Conservation (phyloP, 768 basidiomycete genomes). For the Macrocybe gigantea region DNA sequence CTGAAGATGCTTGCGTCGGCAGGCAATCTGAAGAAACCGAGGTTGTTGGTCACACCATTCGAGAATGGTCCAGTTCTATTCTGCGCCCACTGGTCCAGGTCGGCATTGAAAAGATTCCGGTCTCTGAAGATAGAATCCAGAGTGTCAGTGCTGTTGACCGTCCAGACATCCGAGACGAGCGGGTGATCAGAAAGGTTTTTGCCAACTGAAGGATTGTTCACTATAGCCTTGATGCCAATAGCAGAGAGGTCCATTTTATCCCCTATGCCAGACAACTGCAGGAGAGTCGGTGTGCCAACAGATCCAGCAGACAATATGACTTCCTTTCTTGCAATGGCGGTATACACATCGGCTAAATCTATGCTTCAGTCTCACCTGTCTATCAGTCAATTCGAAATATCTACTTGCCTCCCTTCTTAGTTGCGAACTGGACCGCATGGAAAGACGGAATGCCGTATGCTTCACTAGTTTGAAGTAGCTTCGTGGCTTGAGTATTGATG, state of each 20-base stretch:
- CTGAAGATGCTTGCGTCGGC: slow-evolving; percentile 17
- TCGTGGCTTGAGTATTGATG: slow-evolving; percentile 24
- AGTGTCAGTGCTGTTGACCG: slow-evolving; percentile 17
- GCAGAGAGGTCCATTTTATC: slow-evolving; percentile 22
- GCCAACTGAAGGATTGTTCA: slow-evolving; percentile 37
- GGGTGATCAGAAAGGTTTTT: slow-evolving; percentile 41
- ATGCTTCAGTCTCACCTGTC: background rate
- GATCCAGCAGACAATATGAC: slow-evolving; percentile 14
- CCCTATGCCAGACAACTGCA: slow-evolving; percentile 29
- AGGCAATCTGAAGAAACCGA: slow-evolving; percentile 25
- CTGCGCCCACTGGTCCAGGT: slow-evolving; percentile 19
- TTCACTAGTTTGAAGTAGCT: slow-evolving; percentile 15
- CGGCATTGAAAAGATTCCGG: slow-evolving; percentile 7
- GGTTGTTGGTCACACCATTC: slow-evolving; percentile 19
- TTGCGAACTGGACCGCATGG: slow-evolving; percentile 13
- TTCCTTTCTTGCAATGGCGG: slow-evolving; percentile 9
- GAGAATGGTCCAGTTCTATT: slow-evolving; percentile 22
- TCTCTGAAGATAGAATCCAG: slow-evolving; percentile 18
- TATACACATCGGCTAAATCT: background rate
- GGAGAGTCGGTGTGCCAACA: slow-evolving; percentile 12
- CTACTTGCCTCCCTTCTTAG: background rate
- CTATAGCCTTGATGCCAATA: slow-evolving; percentile 30
- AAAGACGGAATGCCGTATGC: slow-evolving; percentile 10
- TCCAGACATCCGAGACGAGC: slow-evolving; percentile 18
- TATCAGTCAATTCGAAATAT: background rate